phyloP scores from a whole-genome alignment of 2,329 filamentous ascomycete species.

The Microcyclosporella mali region DNA sequence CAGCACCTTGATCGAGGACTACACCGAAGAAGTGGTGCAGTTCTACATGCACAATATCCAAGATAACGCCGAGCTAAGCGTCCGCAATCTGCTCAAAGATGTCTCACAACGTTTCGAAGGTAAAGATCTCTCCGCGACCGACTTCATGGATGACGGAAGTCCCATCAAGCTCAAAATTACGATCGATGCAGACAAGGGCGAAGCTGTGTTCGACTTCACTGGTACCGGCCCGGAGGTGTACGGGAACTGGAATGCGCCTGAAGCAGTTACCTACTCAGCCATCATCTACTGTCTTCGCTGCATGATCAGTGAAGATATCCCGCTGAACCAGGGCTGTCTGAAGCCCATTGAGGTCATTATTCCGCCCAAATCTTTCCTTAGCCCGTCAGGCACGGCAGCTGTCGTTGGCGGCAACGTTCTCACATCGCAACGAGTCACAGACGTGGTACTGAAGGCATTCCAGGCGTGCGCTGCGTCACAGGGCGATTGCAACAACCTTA shows the following conservation, averaged over 20 bases:
- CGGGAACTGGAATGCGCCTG: constrained; percentile 71
- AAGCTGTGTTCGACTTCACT: constrained; percentile 70
- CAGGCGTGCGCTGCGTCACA: constrained; percentile 71
- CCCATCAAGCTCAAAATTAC: constrained; percentile 69
- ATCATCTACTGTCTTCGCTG: constrained; percentile 82
- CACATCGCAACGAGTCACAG: constrained; percentile 71
- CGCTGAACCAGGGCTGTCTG: constrained; percentile 79
- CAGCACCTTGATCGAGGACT: constrained; percentile 66
- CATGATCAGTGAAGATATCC: constrained; percentile 73
- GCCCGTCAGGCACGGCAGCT: constrained; percentile 67
- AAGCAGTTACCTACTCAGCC: constrained; percentile 74
- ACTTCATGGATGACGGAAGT: constrained; percentile 83
- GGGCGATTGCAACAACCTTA: constrained; percentile 78
- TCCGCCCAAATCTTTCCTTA: constrained; percentile 65
- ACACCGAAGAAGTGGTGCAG: constrained; percentile 68
- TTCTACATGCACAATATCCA: constrained; percentile 82
- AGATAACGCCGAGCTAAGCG: constrained; percentile 69
- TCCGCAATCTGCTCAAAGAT: constrained; percentile 65
- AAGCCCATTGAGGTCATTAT: constrained; percentile 70
- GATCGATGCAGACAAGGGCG: constrained; percentile 67
- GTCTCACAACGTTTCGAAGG: constrained; percentile 65
- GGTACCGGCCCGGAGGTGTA: constrained; percentile 65
- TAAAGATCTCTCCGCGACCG: constrained; percentile 64
- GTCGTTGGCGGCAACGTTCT: constrained; percentile 80
- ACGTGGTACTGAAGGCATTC: constrained; percentile 77